phyloP scores from a whole-genome alignment of 805 yeast species.

The Yamadazyma laniorum region DNA sequence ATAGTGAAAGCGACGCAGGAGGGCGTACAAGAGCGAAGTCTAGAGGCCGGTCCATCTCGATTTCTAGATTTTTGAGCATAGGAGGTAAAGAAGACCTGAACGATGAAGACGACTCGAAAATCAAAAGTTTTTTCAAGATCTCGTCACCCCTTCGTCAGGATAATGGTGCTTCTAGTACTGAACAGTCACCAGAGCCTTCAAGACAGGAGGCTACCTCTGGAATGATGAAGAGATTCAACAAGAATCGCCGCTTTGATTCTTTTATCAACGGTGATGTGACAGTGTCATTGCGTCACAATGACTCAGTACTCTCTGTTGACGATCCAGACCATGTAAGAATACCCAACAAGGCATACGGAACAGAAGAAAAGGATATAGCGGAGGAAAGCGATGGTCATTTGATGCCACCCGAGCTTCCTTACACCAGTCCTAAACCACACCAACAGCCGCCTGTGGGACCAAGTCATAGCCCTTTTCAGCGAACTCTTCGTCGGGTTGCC shows the following conservation, averaged over 20 bases:
- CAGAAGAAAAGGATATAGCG: not conserved
- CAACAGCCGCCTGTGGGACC: slow-evolving; percentile 23
- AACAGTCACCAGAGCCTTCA: not conserved
- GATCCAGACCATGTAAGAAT: slow-evolving; percentile 5
- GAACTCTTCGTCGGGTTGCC: slow-evolving; percentile 64
- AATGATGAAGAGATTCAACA: slow-evolving; percentile 8
- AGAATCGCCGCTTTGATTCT: not conserved
- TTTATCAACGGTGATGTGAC: slow-evolving; percentile 19
- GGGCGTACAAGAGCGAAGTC: slow-evolving; percentile 3
- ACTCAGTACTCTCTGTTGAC: slow-evolving; percentile 28
- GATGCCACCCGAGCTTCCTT: slow-evolving; percentile 10
- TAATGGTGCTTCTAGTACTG: not conserved
- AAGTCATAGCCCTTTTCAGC: slow-evolving; percentile 1
- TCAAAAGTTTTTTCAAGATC: slow-evolving; percentile 14
- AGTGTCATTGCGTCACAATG: slow-evolving; percentile 40
- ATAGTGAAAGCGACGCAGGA: slow-evolving; percentile 4
- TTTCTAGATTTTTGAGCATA: slow-evolving; percentile 10
- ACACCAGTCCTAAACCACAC: not conserved
- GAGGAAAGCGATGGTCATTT: not conserved
- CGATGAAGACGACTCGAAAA: slow-evolving; percentile 9
- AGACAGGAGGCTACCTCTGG: slow-evolving; percentile 19
- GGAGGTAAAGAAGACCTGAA: slow-evolving; percentile 1
- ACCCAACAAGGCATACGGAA: slow-evolving; percentile 3
- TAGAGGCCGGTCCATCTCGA: slow-evolving; percentile 13
- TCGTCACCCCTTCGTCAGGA: slow-evolving; percentile 4